A percentile compares a stretch with the other conserved stretches of the same genome.
Evolutionary conservation across 176 grass and related monocot genomes (phyloP).

Genomic region (Hordeum marinum): DNA sequence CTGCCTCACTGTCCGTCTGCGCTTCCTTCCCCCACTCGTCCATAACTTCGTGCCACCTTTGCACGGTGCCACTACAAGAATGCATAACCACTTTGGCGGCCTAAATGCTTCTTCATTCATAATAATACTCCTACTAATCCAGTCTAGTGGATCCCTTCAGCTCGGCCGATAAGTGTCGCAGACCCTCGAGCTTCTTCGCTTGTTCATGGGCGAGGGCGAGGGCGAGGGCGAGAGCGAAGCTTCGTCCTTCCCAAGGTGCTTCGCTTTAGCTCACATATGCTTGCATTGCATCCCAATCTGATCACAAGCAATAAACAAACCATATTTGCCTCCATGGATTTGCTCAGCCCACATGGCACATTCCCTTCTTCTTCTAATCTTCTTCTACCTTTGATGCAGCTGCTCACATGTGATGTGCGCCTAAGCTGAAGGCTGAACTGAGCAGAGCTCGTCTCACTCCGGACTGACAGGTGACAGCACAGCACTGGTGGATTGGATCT

Average conservation of each 20-base stretch:
- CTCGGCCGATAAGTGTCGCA: not conserved
- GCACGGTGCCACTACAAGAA: not conserved
- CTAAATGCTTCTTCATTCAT: not conserved
- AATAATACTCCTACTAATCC: not conserved
- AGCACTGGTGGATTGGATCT: conserved; percentile 10
- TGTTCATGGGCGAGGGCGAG: not conserved
- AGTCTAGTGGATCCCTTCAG: not conserved
- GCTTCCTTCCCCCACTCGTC: conserved; percentile 2
- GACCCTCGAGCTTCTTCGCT: not conserved
- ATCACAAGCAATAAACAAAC: conserved; percentile 15
- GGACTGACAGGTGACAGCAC: not conserved
- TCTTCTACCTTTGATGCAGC: conserved; percentile 23
- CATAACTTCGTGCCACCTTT: conserved; percentile 29
- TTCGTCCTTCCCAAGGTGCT: conserved; percentile 12
- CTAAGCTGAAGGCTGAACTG: conserved; percentile 15
- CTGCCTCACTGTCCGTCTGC: conserved; percentile 14
- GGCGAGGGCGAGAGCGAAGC: not conserved
- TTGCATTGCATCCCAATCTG: conserved; percentile 6
- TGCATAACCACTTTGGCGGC: conserved; percentile 10
- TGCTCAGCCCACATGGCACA: conserved; percentile 35
- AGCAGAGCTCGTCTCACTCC: conserved; percentile 7
- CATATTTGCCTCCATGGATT: not conserved
- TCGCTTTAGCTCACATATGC: conserved; percentile 25
- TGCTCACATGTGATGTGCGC: conserved; percentile 24
- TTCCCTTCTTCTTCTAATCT: conserved; percentile 1